A percentile compares a stretch with the other conserved stretches of the same genome.
Evolutionary conservation across 768 basidiomycete genomes (phyloP).

Genomic region (Leucocoprinus leucothites): DNA sequence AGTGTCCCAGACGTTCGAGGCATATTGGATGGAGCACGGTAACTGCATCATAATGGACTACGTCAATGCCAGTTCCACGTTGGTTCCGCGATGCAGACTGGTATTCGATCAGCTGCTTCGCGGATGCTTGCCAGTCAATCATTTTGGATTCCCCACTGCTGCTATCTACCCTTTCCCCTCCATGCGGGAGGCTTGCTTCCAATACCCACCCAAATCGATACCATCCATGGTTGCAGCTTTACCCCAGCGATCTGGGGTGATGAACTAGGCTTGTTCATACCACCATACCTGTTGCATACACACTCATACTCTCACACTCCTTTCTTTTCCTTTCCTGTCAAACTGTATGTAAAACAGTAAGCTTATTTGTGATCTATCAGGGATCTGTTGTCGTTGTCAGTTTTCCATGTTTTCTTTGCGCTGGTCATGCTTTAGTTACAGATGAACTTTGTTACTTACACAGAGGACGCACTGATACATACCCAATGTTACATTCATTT

Average conservation of each 20-base stretch:
- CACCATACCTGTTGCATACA: neutral
- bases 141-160: neutral
- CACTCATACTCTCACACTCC: conserved; percentile 10
- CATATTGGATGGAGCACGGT: conserved; percentile 83
- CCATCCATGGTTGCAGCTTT: neutral
- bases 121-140: conserved; percentile 3
- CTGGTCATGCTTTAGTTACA: conserved; percentile 1
- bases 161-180: neutral
- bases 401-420: neutral
- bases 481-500: neutral
- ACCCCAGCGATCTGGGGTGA: neutral
- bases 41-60: conserved; percentile 11
- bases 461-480: conserved; percentile 3
- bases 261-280: neutral
- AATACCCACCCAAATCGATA: conserved; percentile 9
- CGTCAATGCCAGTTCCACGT: conserved; percentile 3
- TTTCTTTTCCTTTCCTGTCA: neutral
- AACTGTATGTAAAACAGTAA: conserved; percentile 10
- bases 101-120: neutral
- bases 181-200: neutral
- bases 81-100: conserved; percentile 5
- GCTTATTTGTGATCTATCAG: conserved; percentile 11
- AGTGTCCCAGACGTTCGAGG: conserved; percentile 88
- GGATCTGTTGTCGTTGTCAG: conserved; percentile 4
- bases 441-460: neutral